Conservation (phyloP, 2,329 filamentous ascomycete genomes). For the Clarireedia hainanense region DNA sequence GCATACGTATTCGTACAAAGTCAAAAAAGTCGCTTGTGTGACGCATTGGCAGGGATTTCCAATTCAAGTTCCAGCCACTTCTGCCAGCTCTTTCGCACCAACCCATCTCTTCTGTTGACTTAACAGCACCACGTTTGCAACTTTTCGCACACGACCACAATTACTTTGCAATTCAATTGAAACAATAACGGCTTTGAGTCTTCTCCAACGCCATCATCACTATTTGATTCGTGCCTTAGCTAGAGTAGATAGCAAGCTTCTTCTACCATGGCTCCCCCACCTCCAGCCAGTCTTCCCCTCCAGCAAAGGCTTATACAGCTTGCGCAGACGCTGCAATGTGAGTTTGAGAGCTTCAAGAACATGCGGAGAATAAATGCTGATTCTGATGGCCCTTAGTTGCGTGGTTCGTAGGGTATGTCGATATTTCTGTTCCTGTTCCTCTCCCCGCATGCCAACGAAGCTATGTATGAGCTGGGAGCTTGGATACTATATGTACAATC, state of each 20-base stretch:
- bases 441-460: conserved; percentile 2
- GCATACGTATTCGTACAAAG: not conserved
- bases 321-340: conserved; percentile 89
- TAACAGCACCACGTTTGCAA: not conserved
- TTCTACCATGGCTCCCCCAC: conserved; percentile 27
- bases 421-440: conserved; percentile 10
- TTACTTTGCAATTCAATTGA: not conserved
- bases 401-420: conserved; percentile 73
- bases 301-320: conserved; percentile 59
- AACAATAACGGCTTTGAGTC: not conserved
- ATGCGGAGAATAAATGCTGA: conserved; percentile 10
- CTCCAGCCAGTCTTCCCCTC: conserved; percentile 27
- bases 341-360: conserved; percentile 33
- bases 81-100: not conserved
- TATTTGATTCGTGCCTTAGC: not conserved
- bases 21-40: not conserved
- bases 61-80: conserved; percentile 2
- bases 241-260: not conserved
- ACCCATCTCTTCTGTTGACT: not conserved
- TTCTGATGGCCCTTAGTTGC: conserved; percentile 45
- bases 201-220: not conserved
- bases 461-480: conserved; percentile 7
- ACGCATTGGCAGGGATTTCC: conserved; percentile 4
- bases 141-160: not conserved
- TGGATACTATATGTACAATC: conserved; percentile 5